These are phyloP conservation scores for Colletotrichum godetiae DNA, from an alignment of 2,329 filamentous ascomycete species.

Conservation along the genomic window DNA sequence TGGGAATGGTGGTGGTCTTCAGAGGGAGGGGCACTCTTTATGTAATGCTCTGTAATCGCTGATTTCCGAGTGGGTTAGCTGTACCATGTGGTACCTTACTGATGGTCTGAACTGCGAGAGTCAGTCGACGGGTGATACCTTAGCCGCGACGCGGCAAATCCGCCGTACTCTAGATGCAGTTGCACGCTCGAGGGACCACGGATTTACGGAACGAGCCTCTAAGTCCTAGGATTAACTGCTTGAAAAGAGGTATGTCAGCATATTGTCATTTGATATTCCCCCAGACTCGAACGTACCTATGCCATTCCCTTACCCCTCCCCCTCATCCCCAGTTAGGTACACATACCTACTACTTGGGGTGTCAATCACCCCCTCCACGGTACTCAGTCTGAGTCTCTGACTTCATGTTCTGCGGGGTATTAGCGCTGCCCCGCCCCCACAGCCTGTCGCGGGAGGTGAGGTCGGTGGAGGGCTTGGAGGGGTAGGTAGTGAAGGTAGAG, in stretches of 20 bases:
- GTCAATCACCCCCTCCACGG: no score
- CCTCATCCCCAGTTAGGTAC: not conserved
- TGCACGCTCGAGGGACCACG: not conserved
- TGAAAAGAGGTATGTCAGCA: not conserved
- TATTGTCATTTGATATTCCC: not conserved
- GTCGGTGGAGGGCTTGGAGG: not conserved
- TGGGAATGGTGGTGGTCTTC: not conserved
- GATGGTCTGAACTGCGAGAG: not conserved
- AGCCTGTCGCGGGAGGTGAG: not conserved
- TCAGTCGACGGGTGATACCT: not conserved
- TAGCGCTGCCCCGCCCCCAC: slow-evolving; percentile 29
- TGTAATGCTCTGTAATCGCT: slow-evolving; percentile 36
- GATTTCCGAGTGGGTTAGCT: slow-evolving; percentile 18
- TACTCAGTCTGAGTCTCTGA: not conserved
- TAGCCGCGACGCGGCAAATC: not conserved
- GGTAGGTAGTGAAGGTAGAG: not conserved
- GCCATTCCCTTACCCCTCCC: not conserved
- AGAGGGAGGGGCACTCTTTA: slow-evolving; percentile 20
- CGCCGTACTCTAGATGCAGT: no score
- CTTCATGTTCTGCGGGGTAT: not conserved
- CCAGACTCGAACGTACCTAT: not conserved
- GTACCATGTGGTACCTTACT: not conserved
- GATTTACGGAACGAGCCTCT: not conserved
- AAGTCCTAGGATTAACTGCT: not conserved
- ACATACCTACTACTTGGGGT: not conserved